Evolutionary conservation across 1,284 basidiomycete species (phyloP), one percentile per base, ranked within the genome.

Genomic region (Sporisorium iseilematis-ciliati): DNA sequence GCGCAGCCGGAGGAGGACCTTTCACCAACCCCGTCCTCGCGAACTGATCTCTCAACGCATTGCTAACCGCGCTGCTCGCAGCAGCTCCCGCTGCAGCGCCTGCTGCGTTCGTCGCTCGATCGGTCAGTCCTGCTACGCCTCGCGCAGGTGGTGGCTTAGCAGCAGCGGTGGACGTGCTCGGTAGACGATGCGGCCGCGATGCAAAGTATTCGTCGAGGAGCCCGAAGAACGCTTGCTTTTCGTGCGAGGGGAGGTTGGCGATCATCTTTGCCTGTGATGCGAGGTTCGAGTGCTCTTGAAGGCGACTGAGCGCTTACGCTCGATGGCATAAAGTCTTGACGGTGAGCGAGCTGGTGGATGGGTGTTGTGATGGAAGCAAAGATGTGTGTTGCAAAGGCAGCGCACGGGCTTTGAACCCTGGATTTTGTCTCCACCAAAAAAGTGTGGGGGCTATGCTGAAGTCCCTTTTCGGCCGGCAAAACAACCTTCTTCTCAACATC

Each of bases 141-240:
- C 55, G 59, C 1, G 56, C 21, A 1, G 46, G 8, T 7, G 20
- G 16, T 3, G 51, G 21, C 1, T 48, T n/a, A 0, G 50, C 26
- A 26, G 43, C 33, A n/a, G 12, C 25, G 5, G 26, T 20, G 2
- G 26, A 20, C 12, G 54, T 20, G 12, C 40, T 23, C n/a, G 74
- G 60, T 2, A 75, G 51, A 2, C 71, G 55, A 46, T 82, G 76
- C 16, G 81, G 81, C 2, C 81, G 63, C 3, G 72, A 57, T 12
- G 67, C 62, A 67, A 81, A 82, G 66, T 82, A 82, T 43, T 81
- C 79, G 62, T 82, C 81, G 20, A 82, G 53, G 16, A 82, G 50
- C 11, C 60, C 45, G 29, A 80, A 82, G 51, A 82, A 81, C 8
- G 79, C 79, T 40, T 75, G 46, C 45, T 75, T 76, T 25, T 82